Base-by-base conservation (phyloP, 2,329 filamentous ascomycete genomes). In the Xylaria sp. region DNA sequence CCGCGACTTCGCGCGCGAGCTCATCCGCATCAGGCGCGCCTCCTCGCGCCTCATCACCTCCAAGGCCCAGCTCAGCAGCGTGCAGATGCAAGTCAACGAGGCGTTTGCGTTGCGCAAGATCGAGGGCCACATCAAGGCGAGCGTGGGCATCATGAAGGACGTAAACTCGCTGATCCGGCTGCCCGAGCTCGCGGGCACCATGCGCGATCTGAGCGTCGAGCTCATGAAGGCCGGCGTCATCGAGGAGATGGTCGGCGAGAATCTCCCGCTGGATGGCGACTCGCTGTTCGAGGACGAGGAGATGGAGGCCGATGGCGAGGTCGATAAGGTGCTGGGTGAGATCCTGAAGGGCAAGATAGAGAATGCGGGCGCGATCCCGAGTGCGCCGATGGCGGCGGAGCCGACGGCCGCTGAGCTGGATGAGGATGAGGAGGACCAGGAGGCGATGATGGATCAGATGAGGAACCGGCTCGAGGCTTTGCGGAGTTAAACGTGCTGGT, bases 61-160 rank as follows among this genome's bases (percentile, higher is more conserved):
- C 69, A 95, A 95, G 73, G 94, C 94, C 1, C 94, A 97, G 76
- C 83, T 99, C 52, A 87, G 88, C 72, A 93, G 89, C 66, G 93
- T 99, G 49, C 88, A 93, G 75, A 96, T 97, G 92, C 94, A 97
- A 76, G 93, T 99, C 71, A 91, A 92, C 71, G 93, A 97, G 78
- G 92, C 94, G 1, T 97, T 97, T 75, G 90, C 91, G 1, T 88
- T 97, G 69, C 87, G 91, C 67, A 96, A 96, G 80, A 97, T 99
- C 65, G 92, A 97, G 76, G 93, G 92, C 51, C 92, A 88, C 70
- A 92, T 99, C 71, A 84, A 85, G 66, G 88, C 89, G 48, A 91
- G 87, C 68, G 92, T 93, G 7, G 89, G 90, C 50, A 92, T 99
- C 67, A 97, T 99, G 94, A 93, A 92, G 76, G 92, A 97, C 73